Percentiles rank a stretch among this genome's conserved stretches.
Conservation (phyloP, 2,329 filamentous ascomycete genomes). For the Fusarium albosuccineum region DNA sequence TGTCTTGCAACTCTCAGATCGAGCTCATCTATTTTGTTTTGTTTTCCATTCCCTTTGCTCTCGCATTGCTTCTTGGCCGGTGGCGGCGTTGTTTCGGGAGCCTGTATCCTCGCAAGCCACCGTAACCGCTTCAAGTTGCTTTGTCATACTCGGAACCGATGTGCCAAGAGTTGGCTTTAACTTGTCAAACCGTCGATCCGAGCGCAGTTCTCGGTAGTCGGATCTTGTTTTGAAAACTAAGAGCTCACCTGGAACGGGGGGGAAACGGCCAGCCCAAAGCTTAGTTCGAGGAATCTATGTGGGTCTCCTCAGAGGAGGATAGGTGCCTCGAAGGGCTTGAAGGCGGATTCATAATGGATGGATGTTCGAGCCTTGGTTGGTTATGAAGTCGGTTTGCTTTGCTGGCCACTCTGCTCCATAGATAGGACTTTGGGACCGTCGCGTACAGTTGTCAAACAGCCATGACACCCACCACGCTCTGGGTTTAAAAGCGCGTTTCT, state of each 20-base stretch:
- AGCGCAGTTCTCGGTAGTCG: conserved; percentile 4
- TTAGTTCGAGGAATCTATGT: neutral
- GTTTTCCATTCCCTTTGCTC: neutral
- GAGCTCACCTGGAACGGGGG: conserved; percentile 10
- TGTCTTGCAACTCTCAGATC: no score
- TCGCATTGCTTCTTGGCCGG: neutral
- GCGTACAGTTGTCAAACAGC: no score
- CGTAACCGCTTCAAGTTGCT: neutral
- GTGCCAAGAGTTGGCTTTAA: neutral
- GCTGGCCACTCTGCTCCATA: no score
- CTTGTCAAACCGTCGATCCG: neutral
- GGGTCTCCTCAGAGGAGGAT: no score
- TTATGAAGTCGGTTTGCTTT: no score
- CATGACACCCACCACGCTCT: no score
- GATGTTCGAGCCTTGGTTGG: no score
- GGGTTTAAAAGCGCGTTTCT: neutral
- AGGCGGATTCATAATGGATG: no score
- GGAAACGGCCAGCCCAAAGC: conserved; percentile 15
- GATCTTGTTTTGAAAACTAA: conserved; percentile 23
- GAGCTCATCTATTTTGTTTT: neutral
- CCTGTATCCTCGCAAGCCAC: neutral
- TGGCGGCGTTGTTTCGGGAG: conserved; percentile 1
- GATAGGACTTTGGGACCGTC: no score
- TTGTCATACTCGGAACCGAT: neutral
- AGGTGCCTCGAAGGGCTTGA: no score